phyloP scores from a whole-genome alignment of 1,284 basidiomycete species.

The Microbotryum violaceum region DNA sequence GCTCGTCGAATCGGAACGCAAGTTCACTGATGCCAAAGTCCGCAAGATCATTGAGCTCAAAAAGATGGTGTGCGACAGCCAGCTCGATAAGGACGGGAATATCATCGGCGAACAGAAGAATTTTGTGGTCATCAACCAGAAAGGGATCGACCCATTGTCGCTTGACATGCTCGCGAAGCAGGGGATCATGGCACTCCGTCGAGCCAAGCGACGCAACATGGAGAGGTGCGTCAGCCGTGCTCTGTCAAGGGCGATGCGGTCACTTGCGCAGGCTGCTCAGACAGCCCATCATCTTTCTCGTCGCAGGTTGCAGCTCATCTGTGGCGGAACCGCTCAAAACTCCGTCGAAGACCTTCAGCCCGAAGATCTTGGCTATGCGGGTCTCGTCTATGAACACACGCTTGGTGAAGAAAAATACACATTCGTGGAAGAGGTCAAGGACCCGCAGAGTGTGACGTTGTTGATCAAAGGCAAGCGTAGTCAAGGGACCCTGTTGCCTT shows the following conservation, averaged over 20 bases:
- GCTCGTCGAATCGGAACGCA: constrained; percentile 92
- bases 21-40: constrained; percentile 88
- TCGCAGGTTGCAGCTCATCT: constrained; percentile 75
- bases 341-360: constrained; percentile 93
- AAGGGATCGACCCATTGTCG: constrained; percentile 97
- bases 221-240: constrained; percentile 57
- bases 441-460: constrained; percentile 93
- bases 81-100: constrained; percentile 62
- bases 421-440: constrained; percentile 92
- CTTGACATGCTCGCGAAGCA: constrained; percentile 95
- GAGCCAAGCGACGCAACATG: constrained; percentile 97
- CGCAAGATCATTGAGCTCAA: constrained; percentile 97
- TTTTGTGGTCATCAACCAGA: constrained; percentile 98
- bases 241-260: background rate
- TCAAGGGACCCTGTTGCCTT: background rate
- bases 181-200: constrained; percentile 85
- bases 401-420: constrained; percentile 99
- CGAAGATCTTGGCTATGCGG: constrained; percentile 89
- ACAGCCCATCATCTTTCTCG: constrained; percentile 7
- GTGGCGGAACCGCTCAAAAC: constrained; percentile 93
- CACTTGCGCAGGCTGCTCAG: background rate
- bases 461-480: constrained; percentile 72
- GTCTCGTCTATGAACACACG: constrained; percentile 97
- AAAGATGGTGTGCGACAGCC: constrained; percentile 88
- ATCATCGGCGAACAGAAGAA: constrained; percentile 55